Evolutionary conservation across 306 rosid genomes (phyloP).

Genomic region (Cercis canadensis): DNA sequence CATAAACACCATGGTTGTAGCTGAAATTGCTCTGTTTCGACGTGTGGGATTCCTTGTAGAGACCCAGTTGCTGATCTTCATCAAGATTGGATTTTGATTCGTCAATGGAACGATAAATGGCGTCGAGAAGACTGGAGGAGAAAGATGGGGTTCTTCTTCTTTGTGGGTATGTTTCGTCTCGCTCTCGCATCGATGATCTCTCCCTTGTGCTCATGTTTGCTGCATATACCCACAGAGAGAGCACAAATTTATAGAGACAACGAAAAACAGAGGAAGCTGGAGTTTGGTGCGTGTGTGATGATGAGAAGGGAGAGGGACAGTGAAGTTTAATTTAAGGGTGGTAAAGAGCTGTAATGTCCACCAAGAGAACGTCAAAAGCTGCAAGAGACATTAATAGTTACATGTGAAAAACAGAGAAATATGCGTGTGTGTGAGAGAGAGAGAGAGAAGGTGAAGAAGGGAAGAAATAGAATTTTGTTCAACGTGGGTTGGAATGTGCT

Average conservation of each 20-base stretch:
- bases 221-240: constrained; percentile 5
- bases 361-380: constrained; percentile 61
- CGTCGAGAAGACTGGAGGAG: constrained; percentile 68
- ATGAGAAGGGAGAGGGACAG: constrained; percentile 10
- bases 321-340: constrained; percentile 31
- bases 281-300: neutral
- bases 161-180: constrained; percentile 46
- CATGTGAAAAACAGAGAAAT: constrained; percentile 51
- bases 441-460: constrained; percentile 5
- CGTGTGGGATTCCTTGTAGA: constrained; percentile 12
- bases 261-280: neutral
- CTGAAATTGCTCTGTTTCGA: constrained; percentile 36
- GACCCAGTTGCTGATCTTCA: constrained; percentile 37
- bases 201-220: constrained; percentile 50
- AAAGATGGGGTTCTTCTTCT: constrained; percentile 75
- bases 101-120: constrained; percentile 67
- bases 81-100: constrained; percentile 55
- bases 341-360: constrained; percentile 65
- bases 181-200: constrained; percentile 2
- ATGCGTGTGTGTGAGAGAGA: constrained; percentile 24
- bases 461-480: constrained; percentile 21
- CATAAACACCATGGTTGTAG: constrained; percentile 5
- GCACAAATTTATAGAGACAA: constrained; percentile 27
- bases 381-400: constrained; percentile 40
- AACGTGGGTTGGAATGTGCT: constrained; percentile 34